Evolutionary conservation across 805 yeast genomes (phyloP), one percentile per base, ranked within the genome.

Genomic region (Wickerhamiella kurtzmanii): DNA sequence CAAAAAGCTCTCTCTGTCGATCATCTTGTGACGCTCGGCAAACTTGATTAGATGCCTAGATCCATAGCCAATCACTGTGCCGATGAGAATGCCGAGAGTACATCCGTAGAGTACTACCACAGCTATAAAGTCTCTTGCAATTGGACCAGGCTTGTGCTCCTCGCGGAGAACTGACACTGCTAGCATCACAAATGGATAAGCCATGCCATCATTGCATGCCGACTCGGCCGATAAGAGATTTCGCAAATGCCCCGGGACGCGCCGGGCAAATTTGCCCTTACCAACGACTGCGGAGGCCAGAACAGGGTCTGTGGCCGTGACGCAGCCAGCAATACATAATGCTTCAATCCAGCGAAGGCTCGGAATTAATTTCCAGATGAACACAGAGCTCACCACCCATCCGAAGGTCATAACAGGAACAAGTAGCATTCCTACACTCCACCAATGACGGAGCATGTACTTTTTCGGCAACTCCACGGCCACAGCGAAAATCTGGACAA

Each of bases 261-360:
- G 74, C 58, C 76, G 76, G 13, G 95, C 95, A 61, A 87, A 87
- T 60, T 84, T 83, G 54, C 95, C 95, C 57, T 83, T 87, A 62
- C 95, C 95, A 9, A 87, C 95, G 36, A 87, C 95, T 2, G 96
- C 95, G 16, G 95, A 92, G 2, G 96, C 95, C 58, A 87, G 71
- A 38, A 87, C 92, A 4, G 96, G 96, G 65, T 87, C 96, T 0
- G 96, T 88, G 2, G 96, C 96, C 0, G 96, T 88, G 41, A 87
- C 79, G 61, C 95, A 86, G 1, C 94, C 95, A 28, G 88, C 75
- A 1, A 87, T 77, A 43, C 80, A 70, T 35, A 87, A 70, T 2
- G 85, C 79, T 44, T 79, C 83, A 18, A 82, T 63, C 67, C 87
- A 85, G 47, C 74, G 67, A 48, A 87, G 69, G 6, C 79, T 75